Base-by-base conservation (phyloP, 1,284 basidiomycete genomes). In the Trichosporon faecale region DNA sequence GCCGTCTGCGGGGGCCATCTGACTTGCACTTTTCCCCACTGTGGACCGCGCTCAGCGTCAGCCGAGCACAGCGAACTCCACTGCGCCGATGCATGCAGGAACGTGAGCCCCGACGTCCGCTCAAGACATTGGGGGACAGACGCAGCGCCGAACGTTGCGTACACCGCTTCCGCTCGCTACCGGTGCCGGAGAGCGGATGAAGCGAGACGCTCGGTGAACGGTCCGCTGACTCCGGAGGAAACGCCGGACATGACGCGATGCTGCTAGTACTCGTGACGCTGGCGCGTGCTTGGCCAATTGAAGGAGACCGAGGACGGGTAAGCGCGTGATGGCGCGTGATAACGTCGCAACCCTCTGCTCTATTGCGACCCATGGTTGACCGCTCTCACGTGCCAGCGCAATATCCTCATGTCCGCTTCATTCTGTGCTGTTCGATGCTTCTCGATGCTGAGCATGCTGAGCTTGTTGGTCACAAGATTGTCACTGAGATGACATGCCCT, bases 241-340 rank as follows among this genome's bases (percentile, higher is more conserved):
- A 52, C 49, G 49, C 49, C 49, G 49, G 49, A 23, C 4, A 11
- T 21, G 23, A 3, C 44, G 44, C 2, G 44, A 46, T 3, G 3
- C 8, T n/a, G 37, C 37, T 14, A n/a, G 40, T n/a, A 8, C 40
- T n/a, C 40, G 21, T 52, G 49, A 52, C 49, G 9, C n/a, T 52
- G n/a, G 49, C n/a, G 49, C 49, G 49, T 52, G 49, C 49, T 52
- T 52, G 49, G 49, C 49, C 49, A 52, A 52, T 52, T 52, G 49
- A 9, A 25, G 23, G 23, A 52, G 23, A 9, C 7, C 23, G 44
- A 23, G 49, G 7, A 21, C 49, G 21, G 6, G 49, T 25, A 9
- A 52, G 49, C 49, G 49, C 49, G 49, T 52, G 49, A 52, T 52
- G 25, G 49, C 21, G 49, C 21, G 46, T 23, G 46, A 52, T 52